phyloP scores from a whole-genome alignment of 2,329 filamentous ascomycete species.

The Hymenotorrendiella dingleyae region DNA sequence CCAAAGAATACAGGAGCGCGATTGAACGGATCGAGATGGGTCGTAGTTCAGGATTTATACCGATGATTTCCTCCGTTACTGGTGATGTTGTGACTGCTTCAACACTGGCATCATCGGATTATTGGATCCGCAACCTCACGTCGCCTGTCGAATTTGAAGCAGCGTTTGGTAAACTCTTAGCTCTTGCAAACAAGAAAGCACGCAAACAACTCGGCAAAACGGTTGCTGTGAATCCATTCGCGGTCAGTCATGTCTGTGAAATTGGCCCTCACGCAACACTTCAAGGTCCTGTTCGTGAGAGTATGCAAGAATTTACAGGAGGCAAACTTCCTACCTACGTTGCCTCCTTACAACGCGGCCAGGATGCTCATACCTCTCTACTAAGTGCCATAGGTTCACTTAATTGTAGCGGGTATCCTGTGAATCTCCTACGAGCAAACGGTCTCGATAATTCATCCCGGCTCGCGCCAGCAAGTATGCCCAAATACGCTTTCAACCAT shows the following conservation, averaged over 20 bases:
- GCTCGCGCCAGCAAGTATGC: background rate
- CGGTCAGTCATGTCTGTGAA: slow-evolving; percentile 7
- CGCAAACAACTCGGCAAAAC: background rate
- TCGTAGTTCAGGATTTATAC: background rate
- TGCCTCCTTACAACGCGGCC: background rate
- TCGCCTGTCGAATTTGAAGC: slow-evolving; percentile 36
- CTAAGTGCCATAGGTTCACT: background rate
- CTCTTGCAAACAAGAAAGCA: background rate
- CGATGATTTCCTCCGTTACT: slow-evolving; percentile 39
- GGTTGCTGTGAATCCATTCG: too few species aligned
- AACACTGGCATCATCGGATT: slow-evolving; percentile 27
- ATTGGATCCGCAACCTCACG: slow-evolving; percentile 41
- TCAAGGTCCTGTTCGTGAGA: slow-evolving; percentile 5
- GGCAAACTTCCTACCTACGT: background rate
- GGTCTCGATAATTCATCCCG: background rate
- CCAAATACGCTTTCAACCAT: slow-evolving; percentile 7
- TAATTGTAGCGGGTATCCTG: background rate
- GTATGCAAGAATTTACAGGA: background rate
- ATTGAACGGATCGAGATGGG: background rate
- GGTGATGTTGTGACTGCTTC: slow-evolving; percentile 15
- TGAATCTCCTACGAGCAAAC: background rate
- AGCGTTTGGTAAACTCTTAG: background rate
- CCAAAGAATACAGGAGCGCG: slow-evolving; percentile 16
- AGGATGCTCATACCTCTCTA: background rate
- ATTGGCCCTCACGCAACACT: slow-evolving; percentile 14